Percentiles rank a stretch among this genome's conserved stretches.
Conservation (phyloP, 2,329 filamentous ascomycete species). For the Sclerotinia spermophila region DNA sequence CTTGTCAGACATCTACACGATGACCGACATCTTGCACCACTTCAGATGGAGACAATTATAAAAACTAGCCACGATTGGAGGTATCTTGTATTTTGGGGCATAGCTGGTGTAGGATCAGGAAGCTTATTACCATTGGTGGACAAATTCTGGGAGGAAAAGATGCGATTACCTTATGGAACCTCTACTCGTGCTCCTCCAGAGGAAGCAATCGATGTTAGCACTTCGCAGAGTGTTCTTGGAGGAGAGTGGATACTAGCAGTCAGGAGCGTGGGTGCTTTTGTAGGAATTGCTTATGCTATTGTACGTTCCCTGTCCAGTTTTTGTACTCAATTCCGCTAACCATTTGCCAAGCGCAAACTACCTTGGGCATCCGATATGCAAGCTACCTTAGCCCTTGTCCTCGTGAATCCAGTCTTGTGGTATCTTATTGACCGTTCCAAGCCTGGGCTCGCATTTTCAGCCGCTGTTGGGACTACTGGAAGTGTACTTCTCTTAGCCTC, state of each 20-base stretch:
- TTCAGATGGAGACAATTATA: slow-evolving; percentile 49
- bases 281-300: slow-evolving; percentile 76
- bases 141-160: slow-evolving; percentile 59
- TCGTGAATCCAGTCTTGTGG: slow-evolving; percentile 92
- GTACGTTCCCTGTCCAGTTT: slow-evolving; percentile 53
- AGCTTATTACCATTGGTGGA: slow-evolving; percentile 83
- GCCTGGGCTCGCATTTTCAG: slow-evolving; percentile 76
- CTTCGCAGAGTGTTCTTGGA: slow-evolving; percentile 38
- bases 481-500: slow-evolving; percentile 71
- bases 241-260: slow-evolving; percentile 75
- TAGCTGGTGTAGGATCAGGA: slow-evolving; percentile 73
- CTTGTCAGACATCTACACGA: slow-evolving; percentile 78
- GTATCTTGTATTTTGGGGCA: slow-evolving; percentile 79
- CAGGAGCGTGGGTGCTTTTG: slow-evolving; percentile 65
- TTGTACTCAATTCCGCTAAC: slow-evolving; percentile 22
- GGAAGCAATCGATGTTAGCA: slow-evolving; percentile 28
- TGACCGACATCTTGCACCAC: slow-evolving; percentile 58
- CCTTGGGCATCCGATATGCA: slow-evolving; percentile 96
- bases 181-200: slow-evolving; percentile 20
- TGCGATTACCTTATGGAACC: neutral
- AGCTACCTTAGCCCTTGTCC: slow-evolving; percentile 79
- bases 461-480: slow-evolving; percentile 68
- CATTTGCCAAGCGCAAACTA: slow-evolving; percentile 64
- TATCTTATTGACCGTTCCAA: slow-evolving; percentile 90
- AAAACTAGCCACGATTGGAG: slow-evolving; percentile 50